phyloP scores from a whole-genome alignment of 2,329 filamentous ascomycete genomes.

The Amphichorda felina region DNA sequence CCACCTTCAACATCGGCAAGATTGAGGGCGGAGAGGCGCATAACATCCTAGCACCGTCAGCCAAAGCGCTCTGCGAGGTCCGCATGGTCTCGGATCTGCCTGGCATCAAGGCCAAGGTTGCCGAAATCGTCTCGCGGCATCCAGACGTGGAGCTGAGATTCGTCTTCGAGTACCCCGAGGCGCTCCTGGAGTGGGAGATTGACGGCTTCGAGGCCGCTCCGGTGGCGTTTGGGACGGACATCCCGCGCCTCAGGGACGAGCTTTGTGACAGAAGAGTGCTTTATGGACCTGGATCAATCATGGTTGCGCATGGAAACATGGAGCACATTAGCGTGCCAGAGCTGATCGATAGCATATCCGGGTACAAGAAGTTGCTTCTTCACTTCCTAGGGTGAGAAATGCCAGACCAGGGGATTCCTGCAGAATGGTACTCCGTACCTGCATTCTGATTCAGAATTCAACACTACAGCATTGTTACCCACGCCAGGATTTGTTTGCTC shows the following conservation, averaged over 20 bases:
- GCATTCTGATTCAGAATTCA: no score
- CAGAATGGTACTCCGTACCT: no score
- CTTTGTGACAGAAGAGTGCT: constrained; percentile 19
- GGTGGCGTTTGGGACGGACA: constrained; percentile 25
- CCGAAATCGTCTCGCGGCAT: constrained; percentile 17
- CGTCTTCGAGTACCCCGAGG: constrained; percentile 23
- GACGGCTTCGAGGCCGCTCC: constrained; percentile 22
- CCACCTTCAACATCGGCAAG: constrained; percentile 25
- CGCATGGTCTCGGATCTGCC: constrained; percentile 22
- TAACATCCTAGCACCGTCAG: constrained; percentile 24
- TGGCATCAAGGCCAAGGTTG: constrained; percentile 18
- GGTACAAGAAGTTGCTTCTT: constrained; percentile 20
- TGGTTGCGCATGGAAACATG: constrained; percentile 23
- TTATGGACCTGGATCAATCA: constrained; percentile 25
- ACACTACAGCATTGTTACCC: no score
- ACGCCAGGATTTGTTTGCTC: no score
- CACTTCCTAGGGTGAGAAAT: constrained; percentile 7
- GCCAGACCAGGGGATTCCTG: no score
- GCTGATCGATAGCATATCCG: constrained; percentile 22
- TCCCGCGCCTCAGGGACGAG: constrained; percentile 18
- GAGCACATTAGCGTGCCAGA: constrained; percentile 21
- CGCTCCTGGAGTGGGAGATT: constrained; percentile 23
- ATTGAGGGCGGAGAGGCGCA: constrained; percentile 24
- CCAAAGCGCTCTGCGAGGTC: constrained; percentile 24
- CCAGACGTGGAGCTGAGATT: constrained; percentile 19